Percentiles rank a stretch among this genome's conserved stretches.
Evolutionary conservation across 306 rosid species (phyloP).

Genomic region (Styphnolobium japonicum): DNA sequence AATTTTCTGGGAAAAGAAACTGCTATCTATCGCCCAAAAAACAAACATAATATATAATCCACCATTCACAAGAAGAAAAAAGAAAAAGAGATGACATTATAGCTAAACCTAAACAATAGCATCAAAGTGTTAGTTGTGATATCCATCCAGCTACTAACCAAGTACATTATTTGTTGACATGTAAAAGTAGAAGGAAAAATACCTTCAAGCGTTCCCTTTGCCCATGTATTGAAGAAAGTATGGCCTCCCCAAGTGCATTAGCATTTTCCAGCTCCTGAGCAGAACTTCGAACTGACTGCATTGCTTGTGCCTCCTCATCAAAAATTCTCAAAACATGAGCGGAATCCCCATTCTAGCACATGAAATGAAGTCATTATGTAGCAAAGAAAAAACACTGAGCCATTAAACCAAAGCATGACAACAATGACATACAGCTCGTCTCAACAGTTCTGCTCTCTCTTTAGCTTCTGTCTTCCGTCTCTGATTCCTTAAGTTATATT

Average conservation of each 20-base stretch:
- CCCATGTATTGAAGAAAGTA: slow-evolving; percentile 70
- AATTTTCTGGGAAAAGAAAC: not conserved
- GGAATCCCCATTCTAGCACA: slow-evolving; percentile 72
- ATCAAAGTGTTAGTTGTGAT: slow-evolving; percentile 33
- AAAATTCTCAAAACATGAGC: slow-evolving; percentile 69
- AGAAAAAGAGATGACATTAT: not conserved
- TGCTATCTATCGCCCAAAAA: not conserved
- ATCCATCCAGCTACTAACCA: not conserved
- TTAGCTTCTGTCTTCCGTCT: slow-evolving; percentile 65
- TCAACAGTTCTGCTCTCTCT: slow-evolving; percentile 73
- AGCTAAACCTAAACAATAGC: not conserved
- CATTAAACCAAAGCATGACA: slow-evolving; percentile 1
- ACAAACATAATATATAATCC: not conserved
- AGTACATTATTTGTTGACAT: not conserved
- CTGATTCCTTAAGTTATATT: slow-evolving; percentile 55
- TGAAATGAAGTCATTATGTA: not conserved
- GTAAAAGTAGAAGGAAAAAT: slow-evolving; percentile 7
- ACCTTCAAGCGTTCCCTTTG: slow-evolving; percentile 93
- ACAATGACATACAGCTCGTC: slow-evolving; percentile 61
- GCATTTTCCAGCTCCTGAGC: slow-evolving; percentile 75
- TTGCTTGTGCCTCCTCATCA: slow-evolving; percentile 82
- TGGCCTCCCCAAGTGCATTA: slow-evolving; percentile 71
- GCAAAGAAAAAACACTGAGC: not conserved
- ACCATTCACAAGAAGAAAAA: not conserved
- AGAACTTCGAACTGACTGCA: slow-evolving; percentile 67